Evolutionary conservation across 2,329 filamentous ascomycete genomes (phyloP), one percentile per base, ranked within the genome.

Genomic region (Calycina marina): DNA sequence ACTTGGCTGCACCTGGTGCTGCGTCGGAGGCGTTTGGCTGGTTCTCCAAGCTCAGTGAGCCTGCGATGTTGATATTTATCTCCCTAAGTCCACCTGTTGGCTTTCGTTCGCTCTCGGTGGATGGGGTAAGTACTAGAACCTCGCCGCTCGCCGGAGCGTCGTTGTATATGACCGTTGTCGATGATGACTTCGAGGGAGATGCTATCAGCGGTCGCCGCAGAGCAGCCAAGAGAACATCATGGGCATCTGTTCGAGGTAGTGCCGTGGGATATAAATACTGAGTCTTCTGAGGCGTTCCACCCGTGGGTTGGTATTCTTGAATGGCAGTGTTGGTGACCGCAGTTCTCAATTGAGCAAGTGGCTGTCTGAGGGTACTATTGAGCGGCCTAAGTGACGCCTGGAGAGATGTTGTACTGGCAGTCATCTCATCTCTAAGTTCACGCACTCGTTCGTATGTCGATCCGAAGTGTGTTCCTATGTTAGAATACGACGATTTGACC

Each of bases 231-330:
- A 78, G 57, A 9, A 54, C 58, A 9, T 75, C 67, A 46, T 76
- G 71, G 1, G 58, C 48, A 47, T 73, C 69, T 1, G 90, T 96
- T 15, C 76, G 73, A 3, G 90, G 90, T 1, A 98, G 64, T 2
- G 67, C 62, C 2, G 70, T 79, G 0, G 84, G 81, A 49, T 83
- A 93, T n/a, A 72, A 65, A 56, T 96, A 98, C 32, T 73, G 65
- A 17, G 66, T 61, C 57, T 86, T 90, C 49, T 80, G 72, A 0
- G 90, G 90, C 1, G 90, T 96, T 28, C 78, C 67, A 31, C 90
- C 88, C 0, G 90, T 96, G 0, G 81, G 71, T 22, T 72, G 63
- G 54, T 96, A 96, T 51, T 94, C 85, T 32, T 74, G 67, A 32
- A 96, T 63, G 4, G 63, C 56, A 1, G 76, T 73, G 28, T 56